Conservation (phyloP, 768 basidiomycete species). For the Mycena filopes region DNA sequence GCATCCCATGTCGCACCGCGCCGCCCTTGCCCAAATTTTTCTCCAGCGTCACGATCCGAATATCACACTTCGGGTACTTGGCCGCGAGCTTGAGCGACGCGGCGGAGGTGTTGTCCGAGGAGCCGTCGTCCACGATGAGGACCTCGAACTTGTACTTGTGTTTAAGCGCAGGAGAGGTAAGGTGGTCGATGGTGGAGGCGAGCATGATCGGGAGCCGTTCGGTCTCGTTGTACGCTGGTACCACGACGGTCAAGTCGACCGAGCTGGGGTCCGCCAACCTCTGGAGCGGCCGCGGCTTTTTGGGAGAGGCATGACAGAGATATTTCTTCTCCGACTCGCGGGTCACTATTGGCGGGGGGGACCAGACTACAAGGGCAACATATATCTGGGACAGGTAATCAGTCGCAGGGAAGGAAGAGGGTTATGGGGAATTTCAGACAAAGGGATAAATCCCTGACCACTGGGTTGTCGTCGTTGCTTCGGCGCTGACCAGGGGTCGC, state of each 20-base stretch:
- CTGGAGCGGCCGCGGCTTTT: conserved; percentile 65
- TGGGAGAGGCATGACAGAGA: conserved; percentile 64
- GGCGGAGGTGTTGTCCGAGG: conserved; percentile 76
- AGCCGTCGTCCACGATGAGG: conserved; percentile 92
- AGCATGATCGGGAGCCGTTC: conserved; percentile 90
- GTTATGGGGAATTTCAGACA: conserved; percentile 43
- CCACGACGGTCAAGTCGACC: conserved; percentile 81
- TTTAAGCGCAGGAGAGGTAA: conserved; percentile 51
- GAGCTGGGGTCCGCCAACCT: conserved; percentile 64
- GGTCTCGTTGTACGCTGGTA: conserved; percentile 94
- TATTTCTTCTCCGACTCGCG: conserved; percentile 77
- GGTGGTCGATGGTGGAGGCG: conserved; percentile 73
- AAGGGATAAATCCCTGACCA: conserved; percentile 61
- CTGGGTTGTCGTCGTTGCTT: conserved; percentile 67
- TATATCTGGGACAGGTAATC: conserved; percentile 64
- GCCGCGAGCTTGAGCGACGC: conserved; percentile 73
- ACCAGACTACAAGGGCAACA: conserved; percentile 75
- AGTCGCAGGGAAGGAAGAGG: conserved; percentile 12
- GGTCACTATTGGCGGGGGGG: conserved; percentile 73
- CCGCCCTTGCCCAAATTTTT: conserved; percentile 93
- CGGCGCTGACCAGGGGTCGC: conserved; percentile 64
- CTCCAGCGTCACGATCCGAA: conserved; percentile 82
- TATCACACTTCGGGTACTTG: conserved; percentile 64
- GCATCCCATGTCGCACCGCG: conserved; percentile 91
- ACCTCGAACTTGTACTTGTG: conserved; percentile 76